Evolutionary conservation across 129 eudicot species (phyloP).

Genomic region (Chrysanthemum seticuspe): DNA sequence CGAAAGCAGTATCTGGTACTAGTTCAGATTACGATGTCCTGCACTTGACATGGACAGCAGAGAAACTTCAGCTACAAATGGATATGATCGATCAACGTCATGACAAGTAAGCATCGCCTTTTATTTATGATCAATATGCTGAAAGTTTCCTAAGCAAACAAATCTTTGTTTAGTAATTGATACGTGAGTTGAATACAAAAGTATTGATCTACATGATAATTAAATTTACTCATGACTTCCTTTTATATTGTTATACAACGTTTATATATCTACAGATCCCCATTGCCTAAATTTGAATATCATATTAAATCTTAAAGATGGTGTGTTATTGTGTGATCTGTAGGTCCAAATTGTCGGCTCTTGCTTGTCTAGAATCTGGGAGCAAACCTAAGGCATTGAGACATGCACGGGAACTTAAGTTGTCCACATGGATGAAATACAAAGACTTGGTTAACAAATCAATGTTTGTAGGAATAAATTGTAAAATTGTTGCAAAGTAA

Average conservation of each 20-base stretch:
- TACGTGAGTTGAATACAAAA: not conserved
- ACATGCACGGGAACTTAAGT: slow-evolving; percentile 67
- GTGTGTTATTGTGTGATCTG: slow-evolving; percentile 16
- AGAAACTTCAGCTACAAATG: slow-evolving; percentile 81
- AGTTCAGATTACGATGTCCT: slow-evolving; percentile 56
- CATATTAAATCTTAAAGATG: not conserved
- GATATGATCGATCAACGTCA: slow-evolving; percentile 59
- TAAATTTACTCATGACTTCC: no score
- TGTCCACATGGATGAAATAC: slow-evolving; percentile 25
- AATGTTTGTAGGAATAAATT: no score
- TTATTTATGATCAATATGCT: not conserved
- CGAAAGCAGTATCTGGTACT: slow-evolving; percentile 41
- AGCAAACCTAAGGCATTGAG: slow-evolving; percentile 58
- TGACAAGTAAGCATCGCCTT: slow-evolving; percentile 46
- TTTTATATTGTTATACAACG: no score
- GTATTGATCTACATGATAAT: no score
- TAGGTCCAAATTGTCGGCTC: slow-evolving; percentile 60
- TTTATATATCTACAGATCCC: no score
- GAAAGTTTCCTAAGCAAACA: not conserved
- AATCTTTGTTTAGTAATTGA: not conserved
- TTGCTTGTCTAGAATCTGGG: slow-evolving; percentile 60
- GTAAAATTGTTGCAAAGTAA: no score
- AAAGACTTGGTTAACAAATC: no score
- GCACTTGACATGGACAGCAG: slow-evolving; percentile 77
- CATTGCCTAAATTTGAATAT: no score